Evolutionary conservation across 495 filamentous ascomycete genomes (phyloP).

Genomic region (Trichoderma orchidacearum): DNA sequence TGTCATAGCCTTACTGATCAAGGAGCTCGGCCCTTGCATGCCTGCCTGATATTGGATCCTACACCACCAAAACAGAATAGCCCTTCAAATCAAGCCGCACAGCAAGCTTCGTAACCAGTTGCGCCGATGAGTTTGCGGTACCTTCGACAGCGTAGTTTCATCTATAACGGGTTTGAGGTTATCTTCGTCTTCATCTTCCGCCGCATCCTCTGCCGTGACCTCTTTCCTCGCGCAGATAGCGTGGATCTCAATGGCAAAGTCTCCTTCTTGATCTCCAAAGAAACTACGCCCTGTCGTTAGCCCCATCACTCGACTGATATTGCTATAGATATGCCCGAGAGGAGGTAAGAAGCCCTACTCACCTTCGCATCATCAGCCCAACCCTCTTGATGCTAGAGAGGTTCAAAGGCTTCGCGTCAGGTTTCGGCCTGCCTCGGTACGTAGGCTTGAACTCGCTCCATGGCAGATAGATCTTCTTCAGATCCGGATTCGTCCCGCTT

Average conservation of each 20-base stretch:
- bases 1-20: too few relatives aligned
- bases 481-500: not conserved
- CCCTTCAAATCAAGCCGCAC: not conserved
- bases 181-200: not conserved
- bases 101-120: not conserved
- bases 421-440: conserved; percentile 52
- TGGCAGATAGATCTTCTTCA: conserved; percentile 26
- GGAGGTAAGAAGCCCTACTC: conserved; percentile 8
- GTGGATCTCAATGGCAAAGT: conserved; percentile 44
- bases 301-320: too few relatives aligned
- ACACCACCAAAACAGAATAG: too few relatives aligned
- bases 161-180: not conserved
- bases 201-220: conserved; percentile 13
- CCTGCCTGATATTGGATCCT: too few relatives aligned
- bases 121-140: not conserved
- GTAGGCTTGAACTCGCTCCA: conserved; percentile 56
- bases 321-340: too few relatives aligned
- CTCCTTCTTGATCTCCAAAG: conserved; percentile 61
- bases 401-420: conserved; percentile 42
- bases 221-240: not conserved
- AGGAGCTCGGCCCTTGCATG: too few relatives aligned
- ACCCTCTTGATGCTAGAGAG: conserved; percentile 45
- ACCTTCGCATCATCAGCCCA: conserved; percentile 71
- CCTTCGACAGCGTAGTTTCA: not conserved
- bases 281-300: conserved; percentile 35